Evolutionary conservation across 1,139 yeast genomes (phyloP).

Genomic region (Ashbya aceris): DNA sequence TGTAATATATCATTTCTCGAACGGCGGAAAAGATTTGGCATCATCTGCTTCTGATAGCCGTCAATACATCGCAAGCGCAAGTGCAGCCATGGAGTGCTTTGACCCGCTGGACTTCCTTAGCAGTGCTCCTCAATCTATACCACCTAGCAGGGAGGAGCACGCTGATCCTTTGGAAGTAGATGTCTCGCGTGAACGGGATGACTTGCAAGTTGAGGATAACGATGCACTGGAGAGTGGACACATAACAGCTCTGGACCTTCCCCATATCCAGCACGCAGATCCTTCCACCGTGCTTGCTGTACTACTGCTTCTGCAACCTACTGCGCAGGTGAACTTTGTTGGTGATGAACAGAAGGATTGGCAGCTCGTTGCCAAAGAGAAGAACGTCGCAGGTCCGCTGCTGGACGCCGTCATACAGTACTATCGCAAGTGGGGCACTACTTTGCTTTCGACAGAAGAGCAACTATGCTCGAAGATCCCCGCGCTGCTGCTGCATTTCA

Average conservation of each 20-base stretch:
- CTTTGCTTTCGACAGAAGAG: slow-evolving; percentile 26
- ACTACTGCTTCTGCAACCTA: slow-evolving; percentile 44
- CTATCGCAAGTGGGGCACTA: slow-evolving; percentile 35
- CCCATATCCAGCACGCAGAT: slow-evolving; percentile 46
- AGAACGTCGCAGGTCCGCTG: slow-evolving; percentile 24
- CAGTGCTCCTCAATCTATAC: background rate
- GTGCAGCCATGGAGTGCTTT: background rate
- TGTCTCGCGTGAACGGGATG: slow-evolving; percentile 14
- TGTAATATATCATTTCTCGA: no score
- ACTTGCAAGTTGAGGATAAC: background rate
- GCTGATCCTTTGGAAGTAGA: background rate
- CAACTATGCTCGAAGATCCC: slow-evolving; percentile 28
- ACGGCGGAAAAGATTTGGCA: no score
- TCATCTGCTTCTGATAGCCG: no score
- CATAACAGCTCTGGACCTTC: slow-evolving; percentile 60
- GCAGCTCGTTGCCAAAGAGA: slow-evolving; percentile 24
- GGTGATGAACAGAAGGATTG: slow-evolving; percentile 7
- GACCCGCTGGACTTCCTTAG: slow-evolving; percentile 31
- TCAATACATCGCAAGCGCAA: no score
- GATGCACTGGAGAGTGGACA: slow-evolving; percentile 26
- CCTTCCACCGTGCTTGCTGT: slow-evolving; percentile 37
- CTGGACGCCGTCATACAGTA: slow-evolving; percentile 33
- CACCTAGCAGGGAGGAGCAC: background rate
- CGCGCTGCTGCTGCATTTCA: slow-evolving; percentile 14
- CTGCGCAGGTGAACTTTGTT: slow-evolving; percentile 46